phyloP scores from a whole-genome alignment of 371 early-diverging fungal species.

The Dichotomocladium elegans region DNA sequence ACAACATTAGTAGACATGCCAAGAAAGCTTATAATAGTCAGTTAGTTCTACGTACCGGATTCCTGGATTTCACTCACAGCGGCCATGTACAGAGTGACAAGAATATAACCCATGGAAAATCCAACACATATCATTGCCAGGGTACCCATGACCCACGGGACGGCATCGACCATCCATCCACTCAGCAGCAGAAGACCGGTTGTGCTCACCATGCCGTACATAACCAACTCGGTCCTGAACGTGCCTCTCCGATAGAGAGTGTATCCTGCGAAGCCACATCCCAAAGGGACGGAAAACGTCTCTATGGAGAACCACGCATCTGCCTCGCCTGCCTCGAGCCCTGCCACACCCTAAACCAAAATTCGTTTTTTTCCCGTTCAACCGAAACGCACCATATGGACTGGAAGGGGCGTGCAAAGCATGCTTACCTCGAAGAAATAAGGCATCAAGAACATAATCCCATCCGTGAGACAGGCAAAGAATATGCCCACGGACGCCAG shows the following conservation, averaged over 20 bases:
- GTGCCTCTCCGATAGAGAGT: not conserved
- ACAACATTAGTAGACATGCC: not conserved
- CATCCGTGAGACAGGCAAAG: conserved; percentile 25
- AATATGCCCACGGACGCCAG: conserved; percentile 25
- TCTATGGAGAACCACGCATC: not conserved
- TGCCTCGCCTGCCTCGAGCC: not conserved
- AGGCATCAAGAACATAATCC: conserved; percentile 23
- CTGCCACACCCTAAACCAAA: not conserved
- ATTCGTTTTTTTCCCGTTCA: no score
- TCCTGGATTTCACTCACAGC: not conserved
- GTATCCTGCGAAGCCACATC: not conserved
- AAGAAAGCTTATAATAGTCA: not conserved
- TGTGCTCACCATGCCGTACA: not conserved
- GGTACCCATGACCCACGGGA: not conserved
- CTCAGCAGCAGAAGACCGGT: not conserved
- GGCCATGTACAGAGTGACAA: not conserved
- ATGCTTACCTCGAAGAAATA: conserved; percentile 30
- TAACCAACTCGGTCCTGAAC: not conserved
- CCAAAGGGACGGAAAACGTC: conserved; percentile 1
- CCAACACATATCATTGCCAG: not conserved
- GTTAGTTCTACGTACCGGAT: not conserved
- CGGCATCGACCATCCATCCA: not conserved
- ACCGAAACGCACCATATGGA: no score
- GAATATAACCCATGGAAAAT: not conserved
- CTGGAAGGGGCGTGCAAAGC: not conserved